Base-by-base conservation (phyloP, 2,329 filamentous ascomycete species). In the Canariomyces notabilis region DNA sequence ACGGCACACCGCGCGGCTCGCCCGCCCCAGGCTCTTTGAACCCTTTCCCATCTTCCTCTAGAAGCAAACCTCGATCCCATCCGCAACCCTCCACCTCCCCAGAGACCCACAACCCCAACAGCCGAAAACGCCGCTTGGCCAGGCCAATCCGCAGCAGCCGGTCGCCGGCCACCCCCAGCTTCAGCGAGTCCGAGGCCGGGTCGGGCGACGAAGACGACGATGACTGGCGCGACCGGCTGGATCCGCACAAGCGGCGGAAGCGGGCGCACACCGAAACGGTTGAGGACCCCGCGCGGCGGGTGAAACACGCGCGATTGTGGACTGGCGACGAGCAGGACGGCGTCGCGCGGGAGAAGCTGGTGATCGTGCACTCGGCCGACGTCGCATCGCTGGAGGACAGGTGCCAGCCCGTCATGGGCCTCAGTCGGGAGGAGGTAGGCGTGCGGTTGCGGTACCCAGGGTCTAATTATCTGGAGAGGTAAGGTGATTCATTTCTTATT, bases 371-470 rank as follows among this genome's bases (percentile, higher is more conserved):
- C 55, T 79, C 79, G 4, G 73, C 72, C 4, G 70, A 80, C 53
- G 71, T 83, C 18, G 74, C 75, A 31, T 77, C 70, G 36, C 63
- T 75, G 18, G 66, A 69, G 43, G 67, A 71, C 5, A 74, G 73
- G 34, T 79, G 75, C 49, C 71, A 73, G 21, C 72, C 73, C 1
- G 71, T 73, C 11, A 67, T 77, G 49, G 70, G 71, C 32, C 68
- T 73, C 2, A 66, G 68, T 38, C 67, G 71, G 38, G 71, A 80
- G 48, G 75, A 80, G 48, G 72, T 82, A 6, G 69, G 66, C 9
- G 78, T 94, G 49, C 72, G 83, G 60, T 69, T 97, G 56, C 87
- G 93, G 64, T 97, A 97, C 65, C 91, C 93, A 8, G 90, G 87
- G 64, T 58, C 61, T 11, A 58, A 58, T 40, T 56, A 62, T 45